Evolutionary conservation across 2,329 filamentous ascomycete genomes (phyloP).

Genomic region (Microdochium nivale): DNA sequence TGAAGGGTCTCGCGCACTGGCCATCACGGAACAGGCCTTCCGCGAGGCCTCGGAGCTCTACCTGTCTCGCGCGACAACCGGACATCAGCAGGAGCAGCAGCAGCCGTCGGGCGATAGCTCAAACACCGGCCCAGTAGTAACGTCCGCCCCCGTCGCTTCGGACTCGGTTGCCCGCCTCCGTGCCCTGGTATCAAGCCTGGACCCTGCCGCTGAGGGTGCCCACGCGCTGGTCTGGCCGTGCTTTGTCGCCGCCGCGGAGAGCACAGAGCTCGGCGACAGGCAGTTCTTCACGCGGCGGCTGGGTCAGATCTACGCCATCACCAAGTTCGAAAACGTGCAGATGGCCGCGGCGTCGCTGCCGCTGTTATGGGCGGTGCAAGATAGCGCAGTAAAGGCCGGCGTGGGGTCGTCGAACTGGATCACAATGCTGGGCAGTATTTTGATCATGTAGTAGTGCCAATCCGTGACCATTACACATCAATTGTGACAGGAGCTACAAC

Average conservation of each 20-base stretch:
- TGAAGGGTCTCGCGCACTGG: background rate
- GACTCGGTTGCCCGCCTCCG: conserved; percentile 21
- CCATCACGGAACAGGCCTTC: conserved; percentile 1
- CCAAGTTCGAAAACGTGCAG: conserved; percentile 27
- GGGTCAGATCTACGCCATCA: conserved; percentile 18
- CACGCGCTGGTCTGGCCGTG: conserved; percentile 31
- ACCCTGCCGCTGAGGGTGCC: conserved; percentile 17
- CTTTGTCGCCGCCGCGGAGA: conserved; percentile 30
- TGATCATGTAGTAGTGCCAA: background rate
- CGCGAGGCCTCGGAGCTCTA: conserved; percentile 1
- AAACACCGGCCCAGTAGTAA: background rate
- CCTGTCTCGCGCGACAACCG: background rate
- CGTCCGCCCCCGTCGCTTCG: conserved; percentile 7
- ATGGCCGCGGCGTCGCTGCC: conserved; percentile 22
- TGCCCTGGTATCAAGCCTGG: conserved; percentile 16
- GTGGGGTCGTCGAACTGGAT: background rate
- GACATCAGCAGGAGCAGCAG: background rate
- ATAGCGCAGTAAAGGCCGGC: background rate
- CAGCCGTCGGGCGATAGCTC: background rate
- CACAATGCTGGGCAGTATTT: background rate
- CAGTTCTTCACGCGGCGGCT: conserved; percentile 24
- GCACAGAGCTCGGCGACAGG: conserved; percentile 22
- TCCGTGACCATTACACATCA: too few species aligned
- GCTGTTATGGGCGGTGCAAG: conserved; percentile 22
- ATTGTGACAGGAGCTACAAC: too few species aligned